Evolutionary conservation across 208 protist genomes (phyloP), one percentile per base, ranked within the genome.

Genomic region (Polymyxa betae): DNA sequence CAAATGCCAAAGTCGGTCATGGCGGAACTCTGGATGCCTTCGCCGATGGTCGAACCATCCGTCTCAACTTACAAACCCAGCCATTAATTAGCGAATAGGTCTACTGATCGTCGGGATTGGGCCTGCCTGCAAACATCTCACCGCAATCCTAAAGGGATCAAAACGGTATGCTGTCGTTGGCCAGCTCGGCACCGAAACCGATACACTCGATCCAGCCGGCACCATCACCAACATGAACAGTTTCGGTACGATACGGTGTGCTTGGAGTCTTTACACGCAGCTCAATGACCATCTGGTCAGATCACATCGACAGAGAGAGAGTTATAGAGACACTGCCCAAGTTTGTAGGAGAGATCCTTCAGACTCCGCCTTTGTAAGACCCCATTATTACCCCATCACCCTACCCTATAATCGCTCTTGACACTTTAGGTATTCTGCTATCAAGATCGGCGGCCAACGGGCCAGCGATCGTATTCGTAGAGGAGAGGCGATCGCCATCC

Each of bases 91-190:
- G 5, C 72, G 5, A 45, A 82, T 5, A 16, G 72, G 12, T 82
- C 72, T 66, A 29, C n/a, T 82, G 35, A n/a, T 82, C 72, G 12
- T 82, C 72, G 72, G 72, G 12, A 82, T 82, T 43, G 72, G 72
- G 72, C n/a, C 72, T 20, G 72, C 72, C 72, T 45, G 35, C n/a
- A 82, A 82, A 43, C 72, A n/a, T 43, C 40, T 82, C 5, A 82
- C 72, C 5, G 10, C 5, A 16, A 43, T 82, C n/a, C 72, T 82
- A 16, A 35, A 82, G 12, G 72, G 72, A 5, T 5, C 5, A 20
- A 82, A 82, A 35, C 5, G n/a, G n/a, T 82, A 82, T 82, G 35
- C 12, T 5, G n/a, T 35, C n/a, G 35, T 35, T 43, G 72, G 35
- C 5, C 5, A 12, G n/a, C n/a, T 82, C 35, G 72, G 72, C 12